These are phyloP conservation scores for Globisporangium camurandrum DNA, from an alignment of 352 stramenopile genomes.

Conservation along the genomic window DNA sequence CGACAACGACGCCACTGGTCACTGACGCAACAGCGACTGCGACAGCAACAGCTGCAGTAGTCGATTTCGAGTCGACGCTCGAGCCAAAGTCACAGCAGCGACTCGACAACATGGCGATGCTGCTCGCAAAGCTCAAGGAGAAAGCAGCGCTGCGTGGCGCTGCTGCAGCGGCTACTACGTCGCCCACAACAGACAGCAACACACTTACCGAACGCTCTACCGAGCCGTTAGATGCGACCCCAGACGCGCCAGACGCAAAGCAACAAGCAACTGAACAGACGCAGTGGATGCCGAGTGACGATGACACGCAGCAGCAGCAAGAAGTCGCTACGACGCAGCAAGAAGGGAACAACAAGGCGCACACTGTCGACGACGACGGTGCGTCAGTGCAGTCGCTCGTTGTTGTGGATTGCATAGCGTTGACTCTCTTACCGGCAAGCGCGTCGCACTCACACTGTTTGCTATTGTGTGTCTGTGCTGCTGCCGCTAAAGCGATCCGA, in stretches of 20 bases:
- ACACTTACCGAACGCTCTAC: too few species aligned
- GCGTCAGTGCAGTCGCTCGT: too few species aligned
- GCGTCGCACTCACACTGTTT: neutral
- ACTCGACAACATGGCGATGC: slow-evolving; percentile 11
- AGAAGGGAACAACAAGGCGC: too few species aligned
- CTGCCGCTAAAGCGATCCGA: slow-evolving; percentile 17
- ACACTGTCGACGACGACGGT: too few species aligned
- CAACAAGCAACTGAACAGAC: neutral
- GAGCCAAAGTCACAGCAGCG: slow-evolving; percentile 5
- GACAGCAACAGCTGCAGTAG: neutral
- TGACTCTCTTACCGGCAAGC: too few species aligned
- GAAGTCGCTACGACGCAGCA: too few species aligned
- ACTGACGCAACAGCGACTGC: too few species aligned
- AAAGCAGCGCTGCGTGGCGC: neutral
- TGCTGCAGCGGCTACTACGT: neutral
- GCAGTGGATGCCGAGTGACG: neutral
- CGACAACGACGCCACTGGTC: too few species aligned
- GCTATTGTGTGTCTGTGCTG: neutral
- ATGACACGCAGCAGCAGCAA: neutral
- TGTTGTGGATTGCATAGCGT: too few species aligned
- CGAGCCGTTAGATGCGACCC: neutral
- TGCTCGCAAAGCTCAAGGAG: slow-evolving; percentile 24
- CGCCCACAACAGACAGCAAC: too few species aligned
- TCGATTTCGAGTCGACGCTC: neutral
- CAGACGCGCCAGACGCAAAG: neutral